Evolutionary conservation across 805 yeast species (phyloP), one percentile per base, ranked within the genome.

Genomic region (Metschnikowia peoriensis): DNA sequence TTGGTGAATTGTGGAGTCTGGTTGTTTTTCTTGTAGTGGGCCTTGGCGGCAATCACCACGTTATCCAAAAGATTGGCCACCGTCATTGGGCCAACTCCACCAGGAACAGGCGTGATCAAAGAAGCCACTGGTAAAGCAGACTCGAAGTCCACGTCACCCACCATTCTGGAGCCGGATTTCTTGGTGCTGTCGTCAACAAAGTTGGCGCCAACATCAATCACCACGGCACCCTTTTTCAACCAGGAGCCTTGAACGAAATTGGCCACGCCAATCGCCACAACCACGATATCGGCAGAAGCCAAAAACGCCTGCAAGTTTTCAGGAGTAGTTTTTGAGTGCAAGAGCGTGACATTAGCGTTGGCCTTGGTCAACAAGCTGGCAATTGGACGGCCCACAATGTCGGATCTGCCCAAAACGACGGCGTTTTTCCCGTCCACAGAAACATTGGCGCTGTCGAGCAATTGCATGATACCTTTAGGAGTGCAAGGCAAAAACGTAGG

Each of bases 1-100:
- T 73, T 73, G 58, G 79, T 74, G 62, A 69, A 71, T 54, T 71
- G 68, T 39, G 78, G 78, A 47, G 79, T 75, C 48, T 64, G 67
- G 61, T 69, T 73, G 63, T 64, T 80, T 50, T 64, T 66, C 35
- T 60, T 54, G 61, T 70, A 73, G 63, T 72, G 76, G 55, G 77
- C 75, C 66, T 84, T 78, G 39, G 94, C 92, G 47, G 92, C 86
- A 50, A 76, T 70, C 38, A 84, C 73, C 29, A 88, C 91, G 66
- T 88, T 88, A 58, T 83, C 83, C 67, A 86, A 81, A 51, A 88
- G 74, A 83, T 85, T 85, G 28, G 94, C 94, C 44, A 88, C 93
- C 12, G 96, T 88, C 96, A 88, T 88, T 65, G 96, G 96, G 48
- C 96, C 96, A 58, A 88, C 96, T 59, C 96, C 96, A 67, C 96